Evolutionary conservation across 2,329 filamentous ascomycete species (phyloP).

Genomic region (Fusarium odoratissimum): DNA sequence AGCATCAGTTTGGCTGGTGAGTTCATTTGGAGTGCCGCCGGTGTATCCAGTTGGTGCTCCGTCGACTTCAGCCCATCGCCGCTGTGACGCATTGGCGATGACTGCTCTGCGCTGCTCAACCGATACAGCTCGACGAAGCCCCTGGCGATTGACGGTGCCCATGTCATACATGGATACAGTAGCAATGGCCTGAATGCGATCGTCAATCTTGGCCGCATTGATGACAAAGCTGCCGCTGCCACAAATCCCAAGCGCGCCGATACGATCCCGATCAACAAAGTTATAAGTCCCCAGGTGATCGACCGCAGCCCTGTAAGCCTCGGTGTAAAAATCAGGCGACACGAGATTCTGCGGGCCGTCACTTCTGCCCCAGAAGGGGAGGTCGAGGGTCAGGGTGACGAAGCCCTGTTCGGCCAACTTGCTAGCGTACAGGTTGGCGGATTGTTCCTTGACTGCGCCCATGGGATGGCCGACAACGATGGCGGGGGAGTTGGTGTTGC

Average conservation of each 20-base stretch:
- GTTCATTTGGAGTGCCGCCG: not conserved
- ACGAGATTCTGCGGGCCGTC: not conserved
- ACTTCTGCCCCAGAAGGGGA: not conserved
- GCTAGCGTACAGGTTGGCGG: not conserved
- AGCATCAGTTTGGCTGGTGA: not conserved
- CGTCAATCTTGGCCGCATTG: not conserved
- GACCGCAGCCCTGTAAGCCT: not conserved
- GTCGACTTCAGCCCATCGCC: not conserved
- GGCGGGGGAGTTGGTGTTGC: not conserved
- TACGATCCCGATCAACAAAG: not conserved
- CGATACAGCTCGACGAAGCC: not conserved
- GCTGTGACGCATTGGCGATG: not conserved
- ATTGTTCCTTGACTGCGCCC: conserved; percentile 5
- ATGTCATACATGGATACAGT: conserved; percentile 3
- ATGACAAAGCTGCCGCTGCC: not conserved
- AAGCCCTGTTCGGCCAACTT: conserved; percentile 3
- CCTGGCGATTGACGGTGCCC: not conserved
- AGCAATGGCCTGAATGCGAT: not conserved
- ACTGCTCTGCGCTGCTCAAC: not conserved
- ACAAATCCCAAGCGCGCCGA: not conserved
- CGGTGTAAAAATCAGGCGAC: not conserved
- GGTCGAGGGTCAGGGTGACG: not conserved
- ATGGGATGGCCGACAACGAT: conserved; percentile 1
- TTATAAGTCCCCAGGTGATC: not conserved
- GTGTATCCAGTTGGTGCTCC: not conserved